These are phyloP conservation scores for Typha latifolia DNA, from an alignment of 176 grass and related monocot species.

Conservation along the genomic window DNA sequence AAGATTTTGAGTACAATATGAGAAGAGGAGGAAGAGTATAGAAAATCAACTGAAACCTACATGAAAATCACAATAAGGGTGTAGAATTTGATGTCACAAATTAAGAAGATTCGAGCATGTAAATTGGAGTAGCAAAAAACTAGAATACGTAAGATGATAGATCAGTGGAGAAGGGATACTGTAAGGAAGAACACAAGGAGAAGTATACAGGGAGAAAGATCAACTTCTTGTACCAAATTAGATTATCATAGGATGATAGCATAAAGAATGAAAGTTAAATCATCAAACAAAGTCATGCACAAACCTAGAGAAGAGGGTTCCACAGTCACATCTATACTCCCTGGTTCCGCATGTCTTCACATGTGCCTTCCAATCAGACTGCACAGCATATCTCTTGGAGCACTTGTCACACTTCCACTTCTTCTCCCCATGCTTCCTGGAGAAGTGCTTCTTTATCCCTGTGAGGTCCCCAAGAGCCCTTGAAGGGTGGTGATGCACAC, in stretches of 20 bases:
- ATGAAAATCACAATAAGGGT: no score
- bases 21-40: no score
- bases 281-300: not conserved
- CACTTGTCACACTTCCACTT: slow-evolving; percentile 89
- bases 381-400: slow-evolving; percentile 84
- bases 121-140: no score
- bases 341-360: slow-evolving; percentile 87
- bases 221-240: no score
- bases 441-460: slow-evolving; percentile 97
- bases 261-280: not conserved
- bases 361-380: slow-evolving; percentile 98
- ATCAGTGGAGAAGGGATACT: no score
- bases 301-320: slow-evolving; percentile 88
- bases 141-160: no score
- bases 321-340: slow-evolving; percentile 91
- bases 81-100: no score
- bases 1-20: no score
- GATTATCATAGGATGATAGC: not conserved
- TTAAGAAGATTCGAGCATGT: no score
- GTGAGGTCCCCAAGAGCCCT: slow-evolving; percentile 85
- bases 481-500: slow-evolving; percentile 75
- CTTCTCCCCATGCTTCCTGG: slow-evolving; percentile 92
- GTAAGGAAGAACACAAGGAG: no score
- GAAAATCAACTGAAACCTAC: no score
- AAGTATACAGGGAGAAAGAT: no score